These are phyloP conservation scores for Nannochloropsis salina DNA, from an alignment of 108 stramenopile genomes.

Conservation along the genomic window DNA sequence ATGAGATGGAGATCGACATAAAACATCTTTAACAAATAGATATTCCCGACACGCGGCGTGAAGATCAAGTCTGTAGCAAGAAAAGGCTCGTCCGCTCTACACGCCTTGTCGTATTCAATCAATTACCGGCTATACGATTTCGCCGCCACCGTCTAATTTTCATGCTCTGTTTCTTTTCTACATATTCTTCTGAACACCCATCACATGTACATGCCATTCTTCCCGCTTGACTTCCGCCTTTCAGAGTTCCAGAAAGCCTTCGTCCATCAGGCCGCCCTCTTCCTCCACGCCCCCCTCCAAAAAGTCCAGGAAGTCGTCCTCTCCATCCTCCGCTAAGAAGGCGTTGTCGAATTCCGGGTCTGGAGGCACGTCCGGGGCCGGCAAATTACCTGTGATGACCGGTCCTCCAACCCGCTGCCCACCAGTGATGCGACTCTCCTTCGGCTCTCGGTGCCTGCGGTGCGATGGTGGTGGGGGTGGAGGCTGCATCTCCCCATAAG, in stretches of 20 bases:
- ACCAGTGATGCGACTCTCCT: neutral
- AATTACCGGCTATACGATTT: too few relatives aligned
- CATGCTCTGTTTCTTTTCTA: too few relatives aligned
- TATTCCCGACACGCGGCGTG: too few relatives aligned
- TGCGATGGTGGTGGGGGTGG: neutral
- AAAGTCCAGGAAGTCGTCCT: neutral
- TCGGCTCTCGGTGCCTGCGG: neutral
- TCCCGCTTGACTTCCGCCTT: too few relatives aligned
- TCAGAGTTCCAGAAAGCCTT: neutral
- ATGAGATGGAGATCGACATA: too few relatives aligned
- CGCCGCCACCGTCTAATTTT: too few relatives aligned
- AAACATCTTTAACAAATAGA: too few relatives aligned
- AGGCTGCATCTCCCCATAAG: slow-evolving; percentile 8
- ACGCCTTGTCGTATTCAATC: too few relatives aligned
- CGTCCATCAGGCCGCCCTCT: neutral
- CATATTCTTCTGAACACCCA: too few relatives aligned
- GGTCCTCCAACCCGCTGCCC: neutral
- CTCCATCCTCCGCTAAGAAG: neutral
- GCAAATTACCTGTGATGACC: neutral
- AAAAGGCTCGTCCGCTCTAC: too few relatives aligned
- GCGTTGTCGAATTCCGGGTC: slow-evolving; percentile 1
- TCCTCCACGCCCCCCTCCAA: slow-evolving; percentile 5
- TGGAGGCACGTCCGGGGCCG: neutral
- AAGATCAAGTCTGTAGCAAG: too few relatives aligned
- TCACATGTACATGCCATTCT: too few relatives aligned